Base-by-base conservation (phyloP, 2,329 filamentous ascomycete species). In the Hypoxylon sp. region DNA sequence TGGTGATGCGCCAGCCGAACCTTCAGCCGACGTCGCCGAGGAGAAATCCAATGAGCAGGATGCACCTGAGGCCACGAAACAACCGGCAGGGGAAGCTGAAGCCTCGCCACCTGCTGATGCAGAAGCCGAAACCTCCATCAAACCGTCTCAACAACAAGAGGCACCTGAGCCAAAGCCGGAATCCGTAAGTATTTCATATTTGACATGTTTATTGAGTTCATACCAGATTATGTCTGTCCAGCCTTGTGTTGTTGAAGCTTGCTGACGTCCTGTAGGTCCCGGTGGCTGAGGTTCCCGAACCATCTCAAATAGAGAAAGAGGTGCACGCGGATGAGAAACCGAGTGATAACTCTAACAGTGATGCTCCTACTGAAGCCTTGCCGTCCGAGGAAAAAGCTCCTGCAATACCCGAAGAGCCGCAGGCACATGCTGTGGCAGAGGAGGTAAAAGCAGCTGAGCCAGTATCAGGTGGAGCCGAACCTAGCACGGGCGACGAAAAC, bases 381-480 rank as follows among this genome's bases (percentile, higher is more conserved):
- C n/a, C 51, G 5, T 43, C 52, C n/a, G 21, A 6, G n/a, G 45
- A 23, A 1, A 42, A 57, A 33, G 10, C 43, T 10, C n/a, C 27
- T 7, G 20, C 33, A 23, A 6, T 17, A 15, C 24, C 11, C 11
- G 33, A 52, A 48, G 40, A 48, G 17, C 7, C 54, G 2, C 29
- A 50, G 17, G 46, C 20, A 7, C 41, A 23, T 35, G 21, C 13
- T 13, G 23, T 10, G 6, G 33, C 23, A 3, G 41, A 48, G 18
- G 46, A 51, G 20, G 26, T 29, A n/a, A 57, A 51, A 8, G 58
- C 47, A n/a, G 40, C 26, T 49, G 57, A 43, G 26, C 40, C 60
- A 17, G 51, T 48, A 9, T 35, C 45, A 13, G 52, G 56, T 21
- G 37, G 37, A 24, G 13, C 38, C 23, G 23, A 47, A n/a, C 51